A percentile compares a stretch with the other conserved stretches of the same genome.
These are phyloP conservation scores for Keqinozyma sinolaborantium DNA, from an alignment of 1,139 yeast species.

Conservation along the genomic window DNA sequence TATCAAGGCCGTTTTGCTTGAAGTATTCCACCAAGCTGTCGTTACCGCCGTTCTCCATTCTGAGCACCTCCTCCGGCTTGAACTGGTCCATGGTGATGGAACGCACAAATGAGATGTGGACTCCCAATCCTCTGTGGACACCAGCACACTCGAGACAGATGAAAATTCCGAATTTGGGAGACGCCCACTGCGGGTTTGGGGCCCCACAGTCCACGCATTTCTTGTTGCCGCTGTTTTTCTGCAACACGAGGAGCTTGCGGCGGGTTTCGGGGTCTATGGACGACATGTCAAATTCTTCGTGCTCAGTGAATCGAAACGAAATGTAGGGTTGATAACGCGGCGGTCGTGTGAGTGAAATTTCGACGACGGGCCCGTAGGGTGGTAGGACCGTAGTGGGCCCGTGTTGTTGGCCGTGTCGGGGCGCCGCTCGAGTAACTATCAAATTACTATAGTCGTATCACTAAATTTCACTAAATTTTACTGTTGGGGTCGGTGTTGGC, in stretches of 20 bases:
- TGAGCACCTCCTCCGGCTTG: constrained; percentile 80
- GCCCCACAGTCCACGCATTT: constrained; percentile 93
- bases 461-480: constrained; percentile 12
- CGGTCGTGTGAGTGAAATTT: too few species aligned
- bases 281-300: too few species aligned
- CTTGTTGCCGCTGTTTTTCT: constrained; percentile 79
- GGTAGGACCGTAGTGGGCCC: too few species aligned
- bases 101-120: constrained; percentile 93
- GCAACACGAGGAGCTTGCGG: constrained; percentile 74
- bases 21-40: constrained; percentile 70
- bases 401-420: too few species aligned
- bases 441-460: too few species aligned
- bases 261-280: constrained; percentile 89
- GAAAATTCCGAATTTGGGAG: constrained; percentile 94
- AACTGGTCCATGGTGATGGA: constrained; percentile 97
- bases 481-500: constrained; percentile 10
- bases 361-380: too few species aligned
- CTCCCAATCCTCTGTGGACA: constrained; percentile 92
- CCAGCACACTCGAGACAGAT: constrained; percentile 98
- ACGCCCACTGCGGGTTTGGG: constrained; percentile 98
- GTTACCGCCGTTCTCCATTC: constrained; percentile 97
- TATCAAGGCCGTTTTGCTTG: constrained; percentile 68
- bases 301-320: too few species aligned
- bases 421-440: too few species aligned
- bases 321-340: too few species aligned